Evolutionary conservation across 2,329 filamentous ascomycete species (phyloP).

Genomic region (Pseudogymnoascus sp.): DNA sequence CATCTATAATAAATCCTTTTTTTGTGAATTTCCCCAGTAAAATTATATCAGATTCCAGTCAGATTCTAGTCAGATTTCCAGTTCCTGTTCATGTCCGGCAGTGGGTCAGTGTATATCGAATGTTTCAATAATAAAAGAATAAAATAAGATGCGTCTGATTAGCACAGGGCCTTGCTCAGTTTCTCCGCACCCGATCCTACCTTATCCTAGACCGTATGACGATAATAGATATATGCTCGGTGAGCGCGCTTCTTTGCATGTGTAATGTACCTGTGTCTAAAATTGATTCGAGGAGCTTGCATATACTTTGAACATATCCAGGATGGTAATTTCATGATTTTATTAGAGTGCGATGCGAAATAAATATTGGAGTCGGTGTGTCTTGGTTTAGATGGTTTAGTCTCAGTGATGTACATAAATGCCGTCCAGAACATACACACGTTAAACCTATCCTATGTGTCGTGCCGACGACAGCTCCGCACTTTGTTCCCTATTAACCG

Average conservation of each 20-base stretch:
- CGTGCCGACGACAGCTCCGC: constrained; percentile 11
- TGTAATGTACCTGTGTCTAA: constrained; percentile 31
- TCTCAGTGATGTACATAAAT: constrained; percentile 7
- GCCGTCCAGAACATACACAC: neutral
- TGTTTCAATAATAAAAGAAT: constrained; percentile 3
- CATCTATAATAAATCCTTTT: neutral
- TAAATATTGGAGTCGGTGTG: constrained; percentile 21
- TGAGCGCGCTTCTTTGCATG: constrained; percentile 10
- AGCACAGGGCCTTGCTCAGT: neutral
- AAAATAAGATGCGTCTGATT: constrained; percentile 7
- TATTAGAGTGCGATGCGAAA: constrained; percentile 16
- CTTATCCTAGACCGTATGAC: neutral
- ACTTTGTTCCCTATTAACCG: constrained; percentile 10
- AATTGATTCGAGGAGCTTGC: constrained; percentile 55
- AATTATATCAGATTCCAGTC: neutral
- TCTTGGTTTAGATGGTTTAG: neutral
- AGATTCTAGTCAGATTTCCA: neutral
- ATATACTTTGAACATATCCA: constrained; percentile 51
- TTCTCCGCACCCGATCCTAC: constrained; percentile 4
- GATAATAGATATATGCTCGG: constrained; percentile 10
- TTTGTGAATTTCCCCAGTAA: neutral
- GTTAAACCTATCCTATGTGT: neutral
- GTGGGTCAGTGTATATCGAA: constrained; percentile 5
- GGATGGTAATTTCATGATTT: constrained; percentile 32
- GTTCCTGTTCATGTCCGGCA: neutral